phyloP scores from a whole-genome alignment of 2,329 filamentous ascomycete genomes.

The Dactylellina parvicollis region DNA sequence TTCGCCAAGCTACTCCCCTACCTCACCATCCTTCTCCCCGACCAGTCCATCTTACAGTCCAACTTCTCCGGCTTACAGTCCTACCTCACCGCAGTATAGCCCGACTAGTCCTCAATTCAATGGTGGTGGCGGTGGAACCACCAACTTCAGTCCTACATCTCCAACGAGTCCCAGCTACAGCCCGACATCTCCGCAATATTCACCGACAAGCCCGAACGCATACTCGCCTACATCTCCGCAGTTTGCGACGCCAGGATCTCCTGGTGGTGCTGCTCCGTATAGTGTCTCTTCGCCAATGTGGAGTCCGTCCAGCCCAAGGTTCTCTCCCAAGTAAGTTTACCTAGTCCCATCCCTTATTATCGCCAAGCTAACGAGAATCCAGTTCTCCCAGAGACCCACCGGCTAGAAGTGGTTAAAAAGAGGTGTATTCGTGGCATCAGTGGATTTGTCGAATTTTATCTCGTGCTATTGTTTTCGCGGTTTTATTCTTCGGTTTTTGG shows the following conservation, averaged over 20 bases:
- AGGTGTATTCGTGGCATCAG: not conserved
- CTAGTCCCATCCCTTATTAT: not conserved
- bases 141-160: conserved; percentile 69
- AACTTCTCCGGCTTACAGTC: conserved; percentile 57
- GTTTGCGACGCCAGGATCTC: conserved; percentile 61
- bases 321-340: conserved; percentile 58
- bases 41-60: conserved; percentile 58
- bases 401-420: conserved; percentile 34
- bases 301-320: conserved; percentile 54
- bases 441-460: conserved; percentile 8
- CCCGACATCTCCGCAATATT: conserved; percentile 73
- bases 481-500: conserved; percentile 31
- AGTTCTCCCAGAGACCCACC: conserved; percentile 57
- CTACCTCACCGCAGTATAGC: conserved; percentile 58
- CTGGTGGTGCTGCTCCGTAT: conserved; percentile 60
- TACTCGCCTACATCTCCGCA: conserved; percentile 73
- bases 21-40: conserved; percentile 71
- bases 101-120: conserved; percentile 59
- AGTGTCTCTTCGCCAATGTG: conserved; percentile 62
- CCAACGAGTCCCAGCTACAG: conserved; percentile 77
- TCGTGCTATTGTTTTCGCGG: conserved; percentile 42
- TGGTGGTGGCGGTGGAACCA: conserved; percentile 59
- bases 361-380: conserved; percentile 22
- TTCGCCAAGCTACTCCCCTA: conserved; percentile 73
- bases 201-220: conserved; percentile 65